phyloP scores from a whole-genome alignment of 2,329 filamentous ascomycete species.

The Didymella arachidicola region DNA sequence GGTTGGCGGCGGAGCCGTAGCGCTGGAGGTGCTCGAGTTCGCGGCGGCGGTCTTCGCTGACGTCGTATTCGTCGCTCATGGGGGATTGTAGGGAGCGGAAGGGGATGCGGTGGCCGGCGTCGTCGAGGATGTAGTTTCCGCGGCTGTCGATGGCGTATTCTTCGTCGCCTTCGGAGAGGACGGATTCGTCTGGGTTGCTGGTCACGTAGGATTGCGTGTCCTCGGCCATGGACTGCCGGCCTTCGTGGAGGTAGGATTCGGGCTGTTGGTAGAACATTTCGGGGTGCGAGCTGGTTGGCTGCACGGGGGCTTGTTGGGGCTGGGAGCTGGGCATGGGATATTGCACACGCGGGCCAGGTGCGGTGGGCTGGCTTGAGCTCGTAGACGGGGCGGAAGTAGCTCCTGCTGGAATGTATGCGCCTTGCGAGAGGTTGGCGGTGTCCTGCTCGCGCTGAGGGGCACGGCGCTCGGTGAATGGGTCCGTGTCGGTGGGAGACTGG shows the following conservation, averaged over 20 bases:
- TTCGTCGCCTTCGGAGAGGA: slow-evolving; percentile 46
- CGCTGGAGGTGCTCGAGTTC: slow-evolving; percentile 58
- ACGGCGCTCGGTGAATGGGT: slow-evolving; percentile 66
- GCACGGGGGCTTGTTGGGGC: slow-evolving; percentile 32
- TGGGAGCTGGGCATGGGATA: slow-evolving; percentile 32
- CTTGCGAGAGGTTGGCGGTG: slow-evolving; percentile 42
- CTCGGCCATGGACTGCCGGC: slow-evolving; percentile 36
- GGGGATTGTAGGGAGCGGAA: slow-evolving; percentile 44
- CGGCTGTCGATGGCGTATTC: slow-evolving; percentile 49
- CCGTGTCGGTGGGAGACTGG: slow-evolving; percentile 64
- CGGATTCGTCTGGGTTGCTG: slow-evolving; percentile 41
- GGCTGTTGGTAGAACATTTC: slow-evolving; percentile 52
- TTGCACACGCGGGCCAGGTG: slow-evolving; percentile 36
- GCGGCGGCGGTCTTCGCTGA: slow-evolving; percentile 58
- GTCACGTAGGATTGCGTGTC: slow-evolving; percentile 49
- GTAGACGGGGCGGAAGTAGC: slow-evolving; percentile 33
- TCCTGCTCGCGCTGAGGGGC: slow-evolving; percentile 43
- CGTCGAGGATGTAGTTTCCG: slow-evolving; percentile 50
- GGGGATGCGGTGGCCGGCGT: slow-evolving; percentile 46
- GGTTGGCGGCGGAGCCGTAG: slow-evolving; percentile 52
- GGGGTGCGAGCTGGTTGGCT: slow-evolving; percentile 41
- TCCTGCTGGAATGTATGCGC: slow-evolving; percentile 47
- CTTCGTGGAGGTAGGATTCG: slow-evolving; percentile 47
- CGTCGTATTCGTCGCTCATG: slow-evolving; percentile 63
- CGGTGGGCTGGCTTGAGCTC: slow-evolving; percentile 26